Percentiles rank a stretch among this genome's conserved stretches.
Evolutionary conservation across 2,329 filamentous ascomycete species (phyloP).

Genomic region (Dryadomyces quercus-mongolicae): DNA sequence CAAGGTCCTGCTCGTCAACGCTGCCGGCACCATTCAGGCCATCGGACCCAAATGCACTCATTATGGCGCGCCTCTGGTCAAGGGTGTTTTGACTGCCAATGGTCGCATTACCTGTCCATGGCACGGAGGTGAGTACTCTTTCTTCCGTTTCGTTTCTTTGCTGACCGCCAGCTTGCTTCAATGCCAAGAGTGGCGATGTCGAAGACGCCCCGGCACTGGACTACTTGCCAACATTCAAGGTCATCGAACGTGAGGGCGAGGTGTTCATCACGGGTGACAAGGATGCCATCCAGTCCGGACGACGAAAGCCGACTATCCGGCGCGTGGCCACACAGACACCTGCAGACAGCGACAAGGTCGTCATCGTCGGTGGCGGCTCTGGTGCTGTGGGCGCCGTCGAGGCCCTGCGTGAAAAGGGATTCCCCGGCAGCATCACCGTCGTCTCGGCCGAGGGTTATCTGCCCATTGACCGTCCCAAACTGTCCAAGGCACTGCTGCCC

Average conservation of each 20-base stretch:
- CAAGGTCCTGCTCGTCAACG: constrained; percentile 78
- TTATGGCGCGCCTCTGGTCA: constrained; percentile 81
- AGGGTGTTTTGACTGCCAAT: constrained; percentile 70
- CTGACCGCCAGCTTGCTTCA: constrained; percentile 55
- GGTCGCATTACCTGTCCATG: constrained; percentile 87
- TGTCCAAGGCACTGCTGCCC: constrained; percentile 83
- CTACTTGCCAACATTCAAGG: constrained; percentile 68
- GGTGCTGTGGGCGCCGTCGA: constrained; percentile 74
- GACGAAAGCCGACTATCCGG: constrained; percentile 61
- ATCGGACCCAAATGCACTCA: constrained; percentile 73
- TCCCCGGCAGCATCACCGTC: constrained; percentile 66
- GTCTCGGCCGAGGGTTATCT: constrained; percentile 75
- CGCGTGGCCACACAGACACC: constrained; percentile 44
- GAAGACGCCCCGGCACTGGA: constrained; percentile 91
- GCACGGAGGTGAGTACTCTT: constrained; percentile 63
- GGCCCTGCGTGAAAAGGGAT: constrained; percentile 71
- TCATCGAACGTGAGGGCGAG: constrained; percentile 68
- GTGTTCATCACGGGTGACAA: constrained; percentile 80
- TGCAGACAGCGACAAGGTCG: constrained; percentile 47
- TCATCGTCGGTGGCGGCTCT: constrained; percentile 83
- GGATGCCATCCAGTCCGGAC: constrained; percentile 61
- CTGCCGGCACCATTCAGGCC: constrained; percentile 64
- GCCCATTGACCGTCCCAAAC: constrained; percentile 86
- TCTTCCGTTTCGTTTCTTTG: neutral
- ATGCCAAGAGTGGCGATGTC: constrained; percentile 76